Conservation (phyloP, 768 basidiomycete genomes). For the Candolleomyces efflorescens region DNA sequence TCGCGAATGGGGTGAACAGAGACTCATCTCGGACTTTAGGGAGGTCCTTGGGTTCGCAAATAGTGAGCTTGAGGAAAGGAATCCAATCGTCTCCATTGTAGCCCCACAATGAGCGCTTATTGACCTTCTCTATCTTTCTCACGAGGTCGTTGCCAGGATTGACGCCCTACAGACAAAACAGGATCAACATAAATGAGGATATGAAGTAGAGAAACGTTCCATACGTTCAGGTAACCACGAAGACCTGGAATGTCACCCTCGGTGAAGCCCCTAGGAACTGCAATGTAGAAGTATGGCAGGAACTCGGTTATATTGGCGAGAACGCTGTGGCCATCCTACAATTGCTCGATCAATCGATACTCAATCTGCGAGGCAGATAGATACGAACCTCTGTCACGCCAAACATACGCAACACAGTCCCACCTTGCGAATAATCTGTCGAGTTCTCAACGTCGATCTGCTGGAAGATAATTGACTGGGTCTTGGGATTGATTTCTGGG, state of each 20-base stretch:
- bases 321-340: conserved; percentile 82
- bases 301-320: conserved; percentile 80
- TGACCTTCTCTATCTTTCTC: conserved; percentile 52
- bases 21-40: conserved; percentile 92
- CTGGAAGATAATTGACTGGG: conserved; percentile 80
- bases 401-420: conserved; percentile 63
- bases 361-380: neutral
- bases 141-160: conserved; percentile 12
- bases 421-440: conserved; percentile 39
- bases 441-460: conserved; percentile 88
- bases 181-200: neutral
- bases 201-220: neutral
- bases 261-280: conserved; percentile 80
- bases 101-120: conserved; percentile 78
- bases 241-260: conserved; percentile 65
- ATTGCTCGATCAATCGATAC: conserved; percentile 1
- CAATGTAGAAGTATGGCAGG: conserved; percentile 89
- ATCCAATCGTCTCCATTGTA: conserved; percentile 78
- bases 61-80: conserved; percentile 82
- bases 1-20: neutral
- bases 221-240: conserved; percentile 63
- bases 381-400: conserved; percentile 79
- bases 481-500: conserved; percentile 49
- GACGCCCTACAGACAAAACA: conserved; percentile 3
- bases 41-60: conserved; percentile 66